Percentiles rank a stretch among this genome's conserved stretches.
phyloP scores from a whole-genome alignment of 768 basidiomycete species.

The Mycena rosella region DNA sequence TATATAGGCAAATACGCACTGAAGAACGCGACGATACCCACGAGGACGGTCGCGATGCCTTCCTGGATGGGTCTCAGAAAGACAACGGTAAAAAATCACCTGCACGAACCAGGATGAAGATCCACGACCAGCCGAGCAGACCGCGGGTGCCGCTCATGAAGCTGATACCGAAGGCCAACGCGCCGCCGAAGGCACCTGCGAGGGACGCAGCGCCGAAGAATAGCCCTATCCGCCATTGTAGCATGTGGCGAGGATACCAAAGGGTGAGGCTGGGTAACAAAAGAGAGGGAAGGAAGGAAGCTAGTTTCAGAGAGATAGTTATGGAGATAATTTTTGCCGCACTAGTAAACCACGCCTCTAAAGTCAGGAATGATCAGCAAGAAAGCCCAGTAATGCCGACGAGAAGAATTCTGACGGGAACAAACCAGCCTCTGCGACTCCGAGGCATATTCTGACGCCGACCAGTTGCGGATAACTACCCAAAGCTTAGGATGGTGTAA shows the following conservation, averaged over 20 bases:
- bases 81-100: constrained; percentile 41
- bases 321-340: constrained; percentile 25
- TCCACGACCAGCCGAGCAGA: constrained; percentile 74
- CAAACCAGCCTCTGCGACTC: constrained; percentile 76
- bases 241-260: constrained; percentile 76
- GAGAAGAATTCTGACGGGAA: constrained; percentile 71
- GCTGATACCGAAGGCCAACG: constrained; percentile 67
- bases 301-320: neutral
- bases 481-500: neutral
- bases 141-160: constrained; percentile 63
- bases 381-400: no score
- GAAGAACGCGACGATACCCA: constrained; percentile 66
- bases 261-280: constrained; percentile 75
- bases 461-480: constrained; percentile 72
- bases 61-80: constrained; percentile 47
- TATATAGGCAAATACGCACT: constrained; percentile 46
- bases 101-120: constrained; percentile 57
- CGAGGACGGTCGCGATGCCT: constrained; percentile 70
- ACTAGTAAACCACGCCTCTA: constrained; percentile 79
- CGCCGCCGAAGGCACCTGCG: constrained; percentile 66
- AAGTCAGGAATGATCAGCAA: no score
- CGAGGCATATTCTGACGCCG: constrained; percentile 68
- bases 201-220: constrained; percentile 77
- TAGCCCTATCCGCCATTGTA: constrained; percentile 70
- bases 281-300: no score